A percentile compares a stretch with the other conserved stretches of the same genome.
These are phyloP conservation scores for Lactifluus subvellereus DNA, from an alignment of 768 basidiomycete species.

Conservation along the genomic window DNA sequence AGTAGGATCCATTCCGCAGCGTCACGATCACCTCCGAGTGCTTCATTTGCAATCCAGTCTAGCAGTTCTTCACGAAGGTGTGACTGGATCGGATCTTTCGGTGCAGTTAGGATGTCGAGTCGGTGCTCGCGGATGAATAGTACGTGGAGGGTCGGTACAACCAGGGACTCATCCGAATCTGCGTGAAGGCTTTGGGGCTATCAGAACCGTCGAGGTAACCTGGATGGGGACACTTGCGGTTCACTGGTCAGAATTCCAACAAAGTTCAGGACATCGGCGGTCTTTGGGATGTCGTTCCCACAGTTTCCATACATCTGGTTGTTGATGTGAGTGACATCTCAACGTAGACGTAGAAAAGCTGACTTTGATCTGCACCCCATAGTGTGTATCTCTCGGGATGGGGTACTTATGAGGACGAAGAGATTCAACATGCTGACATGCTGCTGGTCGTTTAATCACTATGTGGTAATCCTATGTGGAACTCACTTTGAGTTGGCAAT, in stretches of 20 bases:
- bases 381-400: slow-evolving; percentile 43
- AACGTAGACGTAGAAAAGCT: neutral
- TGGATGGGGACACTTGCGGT: slow-evolving; percentile 39
- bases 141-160: slow-evolving; percentile 65
- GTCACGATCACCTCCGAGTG: slow-evolving; percentile 57
- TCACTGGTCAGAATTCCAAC: slow-evolving; percentile 70
- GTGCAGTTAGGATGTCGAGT: slow-evolving; percentile 29
- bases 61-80: slow-evolving; percentile 50
- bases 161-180: slow-evolving; percentile 31
- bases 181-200: slow-evolving; percentile 31
- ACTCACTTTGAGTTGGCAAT: slow-evolving; percentile 24
- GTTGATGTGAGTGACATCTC: slow-evolving; percentile 15
- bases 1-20: slow-evolving; percentile 76
- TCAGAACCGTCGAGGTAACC: neutral
- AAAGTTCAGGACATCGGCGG: slow-evolving; percentile 61
- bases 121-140: slow-evolving; percentile 45
- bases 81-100: slow-evolving; percentile 23
- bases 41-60: slow-evolving; percentile 66
- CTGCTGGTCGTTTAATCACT: neutral
- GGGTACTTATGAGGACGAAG: slow-evolving; percentile 60
- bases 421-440: slow-evolving; percentile 14
- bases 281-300: slow-evolving; percentile 42
- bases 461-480: neutral
- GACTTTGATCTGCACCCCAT: slow-evolving; percentile 75
- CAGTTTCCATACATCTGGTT: slow-evolving; percentile 53